phyloP scores from a whole-genome alignment of 75 land plant genomes.

The Cryptomeria japonica region DNA sequence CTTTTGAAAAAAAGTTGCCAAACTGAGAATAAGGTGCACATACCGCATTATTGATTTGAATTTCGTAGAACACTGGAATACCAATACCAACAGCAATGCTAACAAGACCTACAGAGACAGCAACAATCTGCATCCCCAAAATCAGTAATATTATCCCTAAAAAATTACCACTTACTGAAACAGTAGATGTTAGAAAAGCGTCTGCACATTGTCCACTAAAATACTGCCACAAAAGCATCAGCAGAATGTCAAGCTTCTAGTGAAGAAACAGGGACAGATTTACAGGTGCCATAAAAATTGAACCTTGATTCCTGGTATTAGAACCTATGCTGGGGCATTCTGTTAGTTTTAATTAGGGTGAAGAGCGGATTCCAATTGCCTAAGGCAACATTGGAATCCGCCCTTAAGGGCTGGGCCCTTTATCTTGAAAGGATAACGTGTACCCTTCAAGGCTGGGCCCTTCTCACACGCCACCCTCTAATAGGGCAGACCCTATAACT shows the following conservation, averaged over 20 bases:
- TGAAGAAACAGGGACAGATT: background rate
- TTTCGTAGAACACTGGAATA: constrained; percentile 91
- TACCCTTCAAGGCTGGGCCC: no score
- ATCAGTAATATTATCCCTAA: background rate
- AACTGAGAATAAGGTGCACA: constrained; percentile 2
- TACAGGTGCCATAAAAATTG: background rate
- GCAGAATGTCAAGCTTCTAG: background rate
- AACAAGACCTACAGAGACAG: constrained; percentile 85
- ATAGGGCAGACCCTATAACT: no score
- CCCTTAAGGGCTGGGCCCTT: no score
- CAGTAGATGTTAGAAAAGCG: background rate
- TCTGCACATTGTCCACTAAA: background rate
- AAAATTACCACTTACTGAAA: background rate
- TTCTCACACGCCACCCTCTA: no score
- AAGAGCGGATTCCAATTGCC: no score
- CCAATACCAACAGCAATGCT: constrained; percentile 94
- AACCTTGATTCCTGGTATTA: background rate
- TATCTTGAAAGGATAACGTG: no score
- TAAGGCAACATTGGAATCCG: no score
- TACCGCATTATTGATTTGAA: constrained; percentile 85
- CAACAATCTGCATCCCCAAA: constrained; percentile 52
- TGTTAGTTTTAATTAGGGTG: no score
- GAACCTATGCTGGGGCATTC: background rate
- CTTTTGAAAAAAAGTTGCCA: background rate
- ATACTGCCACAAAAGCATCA: background rate